Conservation (phyloP, 2,329 filamentous ascomycete species). For the Phaeophleospora eucalypticola region DNA sequence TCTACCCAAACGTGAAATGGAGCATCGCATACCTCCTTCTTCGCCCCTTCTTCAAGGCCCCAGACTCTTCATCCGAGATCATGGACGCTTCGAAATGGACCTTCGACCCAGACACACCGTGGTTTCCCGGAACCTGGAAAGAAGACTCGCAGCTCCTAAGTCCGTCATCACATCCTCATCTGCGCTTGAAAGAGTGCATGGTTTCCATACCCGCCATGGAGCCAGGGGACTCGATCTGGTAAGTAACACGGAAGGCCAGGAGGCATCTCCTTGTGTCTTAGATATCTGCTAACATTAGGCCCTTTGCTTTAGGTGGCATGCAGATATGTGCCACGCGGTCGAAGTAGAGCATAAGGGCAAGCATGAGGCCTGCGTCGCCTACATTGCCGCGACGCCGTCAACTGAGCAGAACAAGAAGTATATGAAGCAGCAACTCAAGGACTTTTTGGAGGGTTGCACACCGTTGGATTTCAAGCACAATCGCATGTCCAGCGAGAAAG, state of each 20-base stretch:
- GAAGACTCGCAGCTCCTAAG: conserved; percentile 9
- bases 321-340: conserved; percentile 11
- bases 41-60: conserved; percentile 11
- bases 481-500: conserved; percentile 1
- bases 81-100: conserved; percentile 10
- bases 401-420: conserved; percentile 15
- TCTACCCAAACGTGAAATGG: conserved; percentile 12
- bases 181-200: conserved; percentile 13
- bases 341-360: conserved; percentile 10
- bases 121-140: conserved; percentile 11
- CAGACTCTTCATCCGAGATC: neutral
- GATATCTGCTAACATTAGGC: too few species aligned
- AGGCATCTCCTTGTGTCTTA: too few species aligned
- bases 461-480: conserved; percentile 7
- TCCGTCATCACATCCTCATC: conserved; percentile 9
- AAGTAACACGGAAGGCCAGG: too few species aligned
- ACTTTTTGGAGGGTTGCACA: conserved; percentile 4
- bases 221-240: conserved; percentile 10
- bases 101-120: conserved; percentile 10
- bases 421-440: conserved; percentile 10
- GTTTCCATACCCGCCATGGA: conserved; percentile 10
- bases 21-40: conserved; percentile 9
- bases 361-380: conserved; percentile 10
- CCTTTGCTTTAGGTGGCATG: too few species aligned
- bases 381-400: conserved; percentile 11